A percentile compares a stretch with the other conserved stretches of the same genome.
These are phyloP conservation scores for Gentiana dahurica DNA, from an alignment of 257 asterid species.

Conservation along the genomic window DNA sequence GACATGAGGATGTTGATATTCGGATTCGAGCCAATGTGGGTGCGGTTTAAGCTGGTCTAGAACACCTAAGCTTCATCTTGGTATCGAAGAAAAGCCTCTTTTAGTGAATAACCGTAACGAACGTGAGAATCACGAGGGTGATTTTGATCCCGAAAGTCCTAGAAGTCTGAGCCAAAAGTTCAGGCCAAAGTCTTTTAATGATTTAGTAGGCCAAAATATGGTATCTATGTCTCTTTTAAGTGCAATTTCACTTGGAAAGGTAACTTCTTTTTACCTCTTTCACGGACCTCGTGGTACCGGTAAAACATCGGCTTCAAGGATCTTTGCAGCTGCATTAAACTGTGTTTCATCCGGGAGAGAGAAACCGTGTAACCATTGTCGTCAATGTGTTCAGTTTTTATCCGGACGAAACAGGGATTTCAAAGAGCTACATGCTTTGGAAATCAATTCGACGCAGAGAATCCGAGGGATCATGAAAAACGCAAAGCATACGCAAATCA, in stretches of 20 bases:
- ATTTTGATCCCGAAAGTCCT: conserved; percentile 36
- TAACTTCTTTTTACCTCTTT: conserved; percentile 54
- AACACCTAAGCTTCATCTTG: conserved; percentile 28
- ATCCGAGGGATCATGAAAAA: conserved; percentile 38
- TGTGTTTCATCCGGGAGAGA: conserved; percentile 44
- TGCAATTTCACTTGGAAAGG: conserved; percentile 39
- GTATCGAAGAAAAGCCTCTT: conserved; percentile 48
- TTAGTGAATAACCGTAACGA: conserved; percentile 23
- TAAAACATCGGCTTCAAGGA: conserved; percentile 70
- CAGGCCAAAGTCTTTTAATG: conserved; percentile 63
- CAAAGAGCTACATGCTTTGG: conserved; percentile 54
- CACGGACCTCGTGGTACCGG: conserved; percentile 95
- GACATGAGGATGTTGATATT: conserved; percentile 36
- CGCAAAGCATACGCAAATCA: conserved; percentile 33
- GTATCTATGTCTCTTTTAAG: conserved; percentile 49
- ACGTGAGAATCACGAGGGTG: conserved; percentile 12
- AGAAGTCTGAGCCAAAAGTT: conserved; percentile 53
- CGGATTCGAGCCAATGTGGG: conserved; percentile 50
- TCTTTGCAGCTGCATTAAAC: conserved; percentile 87
- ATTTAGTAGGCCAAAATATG: conserved; percentile 61
- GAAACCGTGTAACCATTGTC: conserved; percentile 73
- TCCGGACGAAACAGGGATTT: conserved; percentile 61
- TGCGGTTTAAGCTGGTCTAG: conserved; percentile 77
- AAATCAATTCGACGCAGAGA: conserved; percentile 39
- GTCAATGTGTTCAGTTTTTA: conserved; percentile 56